Evolutionary conservation across 1,284 basidiomycete genomes (phyloP).

Genomic region (Rhodotorula sp.): DNA sequence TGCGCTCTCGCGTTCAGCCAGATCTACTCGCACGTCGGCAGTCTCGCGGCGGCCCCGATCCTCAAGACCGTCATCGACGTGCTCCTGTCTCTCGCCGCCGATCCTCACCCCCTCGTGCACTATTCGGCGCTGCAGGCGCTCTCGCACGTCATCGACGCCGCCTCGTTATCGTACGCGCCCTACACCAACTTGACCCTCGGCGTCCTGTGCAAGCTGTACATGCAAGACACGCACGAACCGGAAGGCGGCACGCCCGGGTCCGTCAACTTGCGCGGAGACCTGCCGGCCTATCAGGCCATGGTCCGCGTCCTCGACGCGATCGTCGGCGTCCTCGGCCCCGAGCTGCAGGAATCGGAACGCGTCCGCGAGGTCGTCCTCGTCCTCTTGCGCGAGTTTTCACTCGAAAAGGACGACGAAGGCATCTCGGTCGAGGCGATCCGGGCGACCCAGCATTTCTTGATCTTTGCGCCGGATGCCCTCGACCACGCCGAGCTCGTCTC

Average conservation of each 20-base stretch:
- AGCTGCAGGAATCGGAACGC: constrained; percentile 84
- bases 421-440: constrained; percentile 91
- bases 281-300: constrained; percentile 86
- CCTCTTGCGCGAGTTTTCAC: constrained; percentile 74
- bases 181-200: constrained; percentile 86
- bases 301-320: constrained; percentile 90
- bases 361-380: constrained; percentile 78
- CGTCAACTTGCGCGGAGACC: constrained; percentile 83
- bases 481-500: constrained; percentile 73
- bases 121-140: constrained; percentile 88
- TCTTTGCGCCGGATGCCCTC: constrained; percentile 85
- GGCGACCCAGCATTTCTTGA: constrained; percentile 92
- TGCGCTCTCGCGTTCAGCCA: constrained; percentile 93
- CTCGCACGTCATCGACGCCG: constrained; percentile 83
- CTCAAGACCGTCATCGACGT: constrained; percentile 96
- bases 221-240: constrained; percentile 86
- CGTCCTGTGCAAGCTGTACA: constrained; percentile 86
- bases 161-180: constrained; percentile 85
- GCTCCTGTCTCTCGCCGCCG: constrained; percentile 89
- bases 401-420: constrained; percentile 71
- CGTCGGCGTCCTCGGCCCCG: constrained; percentile 91
- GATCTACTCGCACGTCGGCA: constrained; percentile 89
- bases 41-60: constrained; percentile 86
- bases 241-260: constrained; percentile 83
- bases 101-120: constrained; percentile 95